phyloP scores from a whole-genome alignment of 2,329 filamentous ascomycete species.

The Botrytis galanthina region DNA sequence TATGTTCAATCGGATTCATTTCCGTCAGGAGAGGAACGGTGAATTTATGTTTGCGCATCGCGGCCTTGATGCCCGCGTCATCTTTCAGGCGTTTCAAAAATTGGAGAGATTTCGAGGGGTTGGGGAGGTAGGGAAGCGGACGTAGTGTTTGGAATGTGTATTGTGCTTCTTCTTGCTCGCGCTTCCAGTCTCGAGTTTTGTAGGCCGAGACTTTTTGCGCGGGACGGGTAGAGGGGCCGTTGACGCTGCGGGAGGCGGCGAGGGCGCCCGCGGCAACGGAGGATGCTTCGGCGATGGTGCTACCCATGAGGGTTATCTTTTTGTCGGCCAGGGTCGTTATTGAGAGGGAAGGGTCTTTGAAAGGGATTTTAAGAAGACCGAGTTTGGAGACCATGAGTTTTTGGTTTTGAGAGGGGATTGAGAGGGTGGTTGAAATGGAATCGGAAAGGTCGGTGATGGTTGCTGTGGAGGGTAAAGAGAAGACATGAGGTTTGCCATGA shows the following conservation, averaged over 20 bases:
- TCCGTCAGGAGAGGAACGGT: slow-evolving; percentile 84
- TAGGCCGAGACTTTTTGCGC: slow-evolving; percentile 40
- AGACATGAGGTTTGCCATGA: slow-evolving; percentile 46
- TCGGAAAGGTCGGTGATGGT: slow-evolving; percentile 59
- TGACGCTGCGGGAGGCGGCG: slow-evolving; percentile 49
- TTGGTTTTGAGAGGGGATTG: slow-evolving; percentile 61
- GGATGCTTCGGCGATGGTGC: slow-evolving; percentile 57
- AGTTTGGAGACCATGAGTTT: slow-evolving; percentile 67
- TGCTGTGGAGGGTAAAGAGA: slow-evolving; percentile 46
- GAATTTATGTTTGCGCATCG: slow-evolving; percentile 84
- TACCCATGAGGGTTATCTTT: slow-evolving; percentile 65
- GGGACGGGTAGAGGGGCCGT: slow-evolving; percentile 28
- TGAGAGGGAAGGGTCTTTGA: slow-evolving; percentile 55
- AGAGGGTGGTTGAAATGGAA: slow-evolving; percentile 54
- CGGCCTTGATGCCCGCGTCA: slow-evolving; percentile 79
- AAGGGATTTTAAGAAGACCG: slow-evolving; percentile 62
- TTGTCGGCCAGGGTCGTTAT: slow-evolving; percentile 51
- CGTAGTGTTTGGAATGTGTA: slow-evolving; percentile 82
- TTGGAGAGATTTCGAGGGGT: slow-evolving; percentile 65
- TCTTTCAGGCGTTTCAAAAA: slow-evolving; percentile 74
- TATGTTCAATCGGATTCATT: slow-evolving; percentile 88
- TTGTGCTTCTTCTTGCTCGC: slow-evolving; percentile 47
- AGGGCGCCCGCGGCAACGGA: slow-evolving; percentile 50
- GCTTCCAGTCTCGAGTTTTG: slow-evolving; percentile 48
- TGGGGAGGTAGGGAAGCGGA: slow-evolving; percentile 74